A percentile compares a stretch with the other conserved stretches of the same genome.
Conservation (phyloP, 192 early-diverging fungal genomes). For the Backusella psychrophila region DNA sequence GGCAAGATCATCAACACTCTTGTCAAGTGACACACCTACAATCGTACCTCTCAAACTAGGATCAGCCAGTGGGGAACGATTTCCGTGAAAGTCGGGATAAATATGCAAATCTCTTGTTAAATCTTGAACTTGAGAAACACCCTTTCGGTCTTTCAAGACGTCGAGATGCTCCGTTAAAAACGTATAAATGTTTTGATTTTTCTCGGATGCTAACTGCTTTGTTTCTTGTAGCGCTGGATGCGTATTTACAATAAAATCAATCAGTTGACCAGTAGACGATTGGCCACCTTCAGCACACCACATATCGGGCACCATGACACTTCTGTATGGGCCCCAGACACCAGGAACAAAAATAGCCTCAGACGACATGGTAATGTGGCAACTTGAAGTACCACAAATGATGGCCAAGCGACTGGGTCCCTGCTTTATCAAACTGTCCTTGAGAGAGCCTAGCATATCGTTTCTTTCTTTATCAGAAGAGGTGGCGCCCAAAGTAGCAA, state of each 20-base stretch:
- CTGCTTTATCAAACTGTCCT: neutral
- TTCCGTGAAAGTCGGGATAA: constrained; percentile 78
- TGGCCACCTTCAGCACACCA: constrained; percentile 72
- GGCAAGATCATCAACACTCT: constrained; percentile 47
- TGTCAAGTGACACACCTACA: constrained; percentile 53
- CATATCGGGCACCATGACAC: constrained; percentile 53
- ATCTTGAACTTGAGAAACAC: constrained; percentile 23
- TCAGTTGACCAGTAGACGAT: constrained; percentile 65
- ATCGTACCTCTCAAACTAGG: constrained; percentile 57
- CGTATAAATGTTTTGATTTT: constrained; percentile 40
- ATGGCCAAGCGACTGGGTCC: constrained; percentile 46
- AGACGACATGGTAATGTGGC: constrained; percentile 59
- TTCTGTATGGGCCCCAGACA: constrained; percentile 59
- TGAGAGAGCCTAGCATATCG: neutral
- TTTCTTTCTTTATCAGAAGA: constrained; percentile 23
- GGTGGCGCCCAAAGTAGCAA: constrained; percentile 50
- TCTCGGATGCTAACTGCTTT: constrained; percentile 11
- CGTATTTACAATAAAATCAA: constrained; percentile 56
- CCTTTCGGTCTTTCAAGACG: constrained; percentile 20
- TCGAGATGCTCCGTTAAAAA: constrained; percentile 50
- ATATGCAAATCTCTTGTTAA: constrained; percentile 55
- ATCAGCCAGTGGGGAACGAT: constrained; percentile 70
- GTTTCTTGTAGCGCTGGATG: constrained; percentile 54
- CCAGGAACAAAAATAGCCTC: constrained; percentile 59
- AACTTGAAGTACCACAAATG: constrained; percentile 74